Conservation (phyloP, 2,329 filamentous ascomycete species). For the Amauroascus verrucosus region DNA sequence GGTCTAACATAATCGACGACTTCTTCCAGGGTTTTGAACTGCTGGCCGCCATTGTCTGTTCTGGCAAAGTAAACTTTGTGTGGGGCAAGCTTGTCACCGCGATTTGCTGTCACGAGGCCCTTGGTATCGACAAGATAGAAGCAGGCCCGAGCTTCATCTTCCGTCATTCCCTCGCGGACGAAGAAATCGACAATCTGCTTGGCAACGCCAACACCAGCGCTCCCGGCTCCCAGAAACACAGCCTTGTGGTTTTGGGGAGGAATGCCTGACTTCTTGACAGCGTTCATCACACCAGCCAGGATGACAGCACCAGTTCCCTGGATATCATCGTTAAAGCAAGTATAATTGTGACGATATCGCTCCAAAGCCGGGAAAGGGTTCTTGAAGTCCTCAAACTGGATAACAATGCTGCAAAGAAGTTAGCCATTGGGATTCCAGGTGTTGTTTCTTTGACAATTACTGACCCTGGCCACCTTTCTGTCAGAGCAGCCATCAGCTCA, state of each 20-base stretch:
- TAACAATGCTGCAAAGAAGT: conserved; percentile 47
- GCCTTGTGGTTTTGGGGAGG: conserved; percentile 83
- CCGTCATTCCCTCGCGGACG: conserved; percentile 78
- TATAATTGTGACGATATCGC: conserved; percentile 77
- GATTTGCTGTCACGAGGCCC: conserved; percentile 85
- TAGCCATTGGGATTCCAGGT: conserved; percentile 40
- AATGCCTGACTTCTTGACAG: conserved; percentile 74
- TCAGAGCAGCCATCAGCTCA: conserved; percentile 88
- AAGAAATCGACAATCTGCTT: conserved; percentile 98
- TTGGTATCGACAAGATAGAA: conserved; percentile 98
- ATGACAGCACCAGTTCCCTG: conserved; percentile 96
- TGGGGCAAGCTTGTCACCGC: conserved; percentile 84
- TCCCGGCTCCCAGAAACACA: conserved; percentile 92
- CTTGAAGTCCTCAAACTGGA: conserved; percentile 98
- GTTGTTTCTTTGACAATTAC: conserved; percentile 17
- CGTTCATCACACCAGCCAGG: conserved; percentile 65
- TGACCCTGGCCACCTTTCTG: conserved; percentile 61
- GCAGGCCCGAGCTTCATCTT: conserved; percentile 76
- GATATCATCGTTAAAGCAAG: conserved; percentile 98
- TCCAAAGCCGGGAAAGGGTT: conserved; percentile 91
- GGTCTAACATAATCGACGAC: conserved; percentile 93
- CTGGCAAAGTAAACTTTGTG: conserved; percentile 66
- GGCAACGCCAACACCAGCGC: conserved; percentile 90
- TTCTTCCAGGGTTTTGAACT: conserved; percentile 69
- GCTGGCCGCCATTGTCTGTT: conserved; percentile 53